Evolutionary conservation across 2,329 filamentous ascomycete genomes (phyloP).

Genomic region (Fusarium scirpi): DNA sequence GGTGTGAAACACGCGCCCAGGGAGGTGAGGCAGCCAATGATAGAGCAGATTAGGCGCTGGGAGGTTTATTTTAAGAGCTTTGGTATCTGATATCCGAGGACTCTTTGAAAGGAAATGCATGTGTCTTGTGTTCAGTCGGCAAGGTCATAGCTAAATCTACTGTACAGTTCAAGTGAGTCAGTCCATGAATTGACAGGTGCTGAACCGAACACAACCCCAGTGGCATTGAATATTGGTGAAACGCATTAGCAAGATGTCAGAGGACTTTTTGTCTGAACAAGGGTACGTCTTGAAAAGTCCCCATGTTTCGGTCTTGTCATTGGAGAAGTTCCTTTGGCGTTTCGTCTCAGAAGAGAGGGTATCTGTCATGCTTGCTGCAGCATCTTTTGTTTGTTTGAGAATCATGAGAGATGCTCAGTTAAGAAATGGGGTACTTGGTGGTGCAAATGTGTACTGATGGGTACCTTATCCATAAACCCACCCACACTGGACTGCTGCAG

Average conservation of each 20-base stretch:
- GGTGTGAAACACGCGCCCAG: constrained; percentile 47
- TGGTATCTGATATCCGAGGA: background rate
- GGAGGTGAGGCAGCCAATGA: constrained; percentile 45
- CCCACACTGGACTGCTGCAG: background rate
- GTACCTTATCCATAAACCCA: background rate
- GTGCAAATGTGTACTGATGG: background rate
- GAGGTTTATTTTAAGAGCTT: constrained; percentile 31
- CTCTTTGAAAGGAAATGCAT: background rate
- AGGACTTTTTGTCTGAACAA: constrained; percentile 26
- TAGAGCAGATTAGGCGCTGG: constrained; percentile 47
- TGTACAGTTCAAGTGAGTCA: background rate
- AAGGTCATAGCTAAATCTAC: constrained; percentile 3
- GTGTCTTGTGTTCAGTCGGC: constrained; percentile 4
- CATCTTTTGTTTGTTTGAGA: constrained; percentile 28
- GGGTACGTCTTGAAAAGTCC: constrained; percentile 7
- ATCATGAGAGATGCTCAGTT: background rate
- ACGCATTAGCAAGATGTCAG: constrained; percentile 14
- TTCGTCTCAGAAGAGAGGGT: constrained; percentile 25
- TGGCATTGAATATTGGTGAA: constrained; percentile 12
- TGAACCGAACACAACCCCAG: background rate
- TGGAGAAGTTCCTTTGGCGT: constrained; percentile 11
- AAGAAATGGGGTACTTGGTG: background rate
- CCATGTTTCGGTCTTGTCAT: constrained; percentile 30
- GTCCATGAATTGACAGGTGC: background rate
- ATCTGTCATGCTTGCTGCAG: constrained; percentile 1